A percentile compares a stretch with the other conserved stretches of the same genome.
Evolutionary conservation across 176 grass and related monocot species (phyloP).

Genomic region (Oropetium thomaeum): DNA sequence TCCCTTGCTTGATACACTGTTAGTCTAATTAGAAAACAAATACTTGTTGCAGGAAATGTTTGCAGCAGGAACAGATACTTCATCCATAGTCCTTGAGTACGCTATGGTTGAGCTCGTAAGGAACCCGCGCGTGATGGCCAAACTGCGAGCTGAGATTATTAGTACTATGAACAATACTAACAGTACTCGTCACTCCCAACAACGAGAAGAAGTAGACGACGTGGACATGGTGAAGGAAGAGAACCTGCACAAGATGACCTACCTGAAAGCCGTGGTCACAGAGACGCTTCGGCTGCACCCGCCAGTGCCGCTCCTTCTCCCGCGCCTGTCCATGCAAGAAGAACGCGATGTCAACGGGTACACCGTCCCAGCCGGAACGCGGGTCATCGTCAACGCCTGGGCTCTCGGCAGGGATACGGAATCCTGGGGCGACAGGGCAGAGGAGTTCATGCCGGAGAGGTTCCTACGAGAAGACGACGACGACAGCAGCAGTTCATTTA

Average conservation of each 20-base stretch:
- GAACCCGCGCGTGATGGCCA: slow-evolving; percentile 25
- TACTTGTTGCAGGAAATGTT: slow-evolving; percentile 73
- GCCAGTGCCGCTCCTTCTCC: slow-evolving; percentile 36
- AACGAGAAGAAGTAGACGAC: too few species aligned
- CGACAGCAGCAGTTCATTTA: neutral
- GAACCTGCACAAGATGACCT: slow-evolving; percentile 14
- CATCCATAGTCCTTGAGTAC: slow-evolving; percentile 33
- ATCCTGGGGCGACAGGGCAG: neutral
- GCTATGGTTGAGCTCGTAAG: slow-evolving; percentile 42
- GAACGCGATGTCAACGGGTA: slow-evolving; percentile 29
- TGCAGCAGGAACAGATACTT: slow-evolving; percentile 41
- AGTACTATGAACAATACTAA: too few species aligned
- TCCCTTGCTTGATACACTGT: too few species aligned
- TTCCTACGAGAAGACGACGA: neutral
- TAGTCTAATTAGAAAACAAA: too few species aligned
- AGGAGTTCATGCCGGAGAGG: slow-evolving; percentile 33
- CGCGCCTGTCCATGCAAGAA: slow-evolving; percentile 9
- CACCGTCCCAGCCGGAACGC: slow-evolving; percentile 17
- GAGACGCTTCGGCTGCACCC: slow-evolving; percentile 42
- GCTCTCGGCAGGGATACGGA: neutral
- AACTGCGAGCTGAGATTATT: too few species aligned
- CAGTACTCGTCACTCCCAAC: too few species aligned
- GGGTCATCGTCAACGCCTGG: slow-evolving; percentile 39
- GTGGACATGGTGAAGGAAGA: slow-evolving; percentile 24
- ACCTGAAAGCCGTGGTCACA: slow-evolving; percentile 36